phyloP scores from a whole-genome alignment of 257 asterid species.

The Mitragyna speciosa region DNA sequence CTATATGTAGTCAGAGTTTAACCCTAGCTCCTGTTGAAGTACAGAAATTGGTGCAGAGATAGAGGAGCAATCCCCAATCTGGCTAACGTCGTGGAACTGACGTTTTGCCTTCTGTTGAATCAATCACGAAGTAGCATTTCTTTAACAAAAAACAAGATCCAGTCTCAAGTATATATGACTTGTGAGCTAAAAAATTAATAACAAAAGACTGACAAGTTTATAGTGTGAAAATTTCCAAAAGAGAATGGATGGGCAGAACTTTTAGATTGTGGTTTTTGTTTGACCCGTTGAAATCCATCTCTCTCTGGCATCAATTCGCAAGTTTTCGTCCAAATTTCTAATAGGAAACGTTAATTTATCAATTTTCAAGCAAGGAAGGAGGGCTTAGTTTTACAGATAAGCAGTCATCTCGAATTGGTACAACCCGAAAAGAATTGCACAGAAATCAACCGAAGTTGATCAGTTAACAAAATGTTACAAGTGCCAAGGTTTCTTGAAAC shows the following conservation, averaged over 20 bases:
- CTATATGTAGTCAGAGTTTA: background rate
- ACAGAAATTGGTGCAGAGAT: background rate
- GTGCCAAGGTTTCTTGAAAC: background rate
- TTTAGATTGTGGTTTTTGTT: background rate
- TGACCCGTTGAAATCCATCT: background rate
- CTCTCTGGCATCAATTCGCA: background rate
- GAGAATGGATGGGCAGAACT: too few relatives aligned
- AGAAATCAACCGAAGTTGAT: background rate
- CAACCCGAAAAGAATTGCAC: background rate
- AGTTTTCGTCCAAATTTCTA: background rate
- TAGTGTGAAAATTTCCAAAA: background rate
- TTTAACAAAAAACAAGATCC: background rate
- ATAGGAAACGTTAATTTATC: background rate
- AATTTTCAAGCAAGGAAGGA: background rate
- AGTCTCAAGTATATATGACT: too few relatives aligned
- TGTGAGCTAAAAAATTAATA: background rate
- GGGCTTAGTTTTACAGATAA: background rate
- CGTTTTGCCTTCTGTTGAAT: background rate
- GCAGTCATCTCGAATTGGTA: background rate
- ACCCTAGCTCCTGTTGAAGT: background rate
- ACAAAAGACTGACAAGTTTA: background rate
- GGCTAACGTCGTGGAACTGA: background rate
- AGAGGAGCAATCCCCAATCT: slow-evolving; percentile 1
- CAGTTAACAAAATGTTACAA: background rate
- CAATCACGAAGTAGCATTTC: background rate